Percentiles rank a stretch among this genome's conserved stretches.
phyloP scores from a whole-genome alignment of 495 filamentous ascomycete genomes.

The Massariosphaeria phaeospora region DNA sequence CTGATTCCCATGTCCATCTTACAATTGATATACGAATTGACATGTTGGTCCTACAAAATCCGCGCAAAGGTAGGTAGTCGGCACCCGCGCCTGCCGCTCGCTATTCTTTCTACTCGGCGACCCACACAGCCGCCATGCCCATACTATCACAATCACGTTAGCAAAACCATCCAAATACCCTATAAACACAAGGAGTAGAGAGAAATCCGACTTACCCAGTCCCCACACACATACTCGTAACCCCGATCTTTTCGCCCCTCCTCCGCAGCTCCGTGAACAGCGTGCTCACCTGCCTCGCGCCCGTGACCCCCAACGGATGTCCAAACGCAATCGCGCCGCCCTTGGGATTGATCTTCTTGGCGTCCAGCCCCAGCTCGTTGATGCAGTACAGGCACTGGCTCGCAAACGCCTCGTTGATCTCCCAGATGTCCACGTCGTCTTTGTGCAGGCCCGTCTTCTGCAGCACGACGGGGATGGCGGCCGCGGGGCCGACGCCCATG shows the following conservation, averaged over 20 bases:
- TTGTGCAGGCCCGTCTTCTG: conserved; percentile 78
- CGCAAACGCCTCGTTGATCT: conserved; percentile 99
- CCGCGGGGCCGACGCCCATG: conserved; percentile 95
- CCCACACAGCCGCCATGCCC: conserved; percentile 95
- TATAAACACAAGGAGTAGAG: not conserved
- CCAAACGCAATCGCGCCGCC: conserved; percentile 98
- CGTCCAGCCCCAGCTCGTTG: conserved; percentile 76
- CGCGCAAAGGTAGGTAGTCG: too few relatives aligned
- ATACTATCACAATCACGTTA: conserved; percentile 50
- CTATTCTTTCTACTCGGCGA: conserved; percentile 81
- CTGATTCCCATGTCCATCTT: too few relatives aligned
- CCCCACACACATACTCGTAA: conserved; percentile 95
- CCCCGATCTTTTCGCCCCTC: conserved; percentile 74
- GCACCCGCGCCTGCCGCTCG: too few relatives aligned
- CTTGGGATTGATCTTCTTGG: conserved; percentile 90
- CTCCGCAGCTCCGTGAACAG: conserved; percentile 82
- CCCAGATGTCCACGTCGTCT: conserved; percentile 92
- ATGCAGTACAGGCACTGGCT: conserved; percentile 91
- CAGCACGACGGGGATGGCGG: conserved; percentile 88
- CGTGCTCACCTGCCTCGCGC: conserved; percentile 88
- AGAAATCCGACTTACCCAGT: conserved; percentile 56
- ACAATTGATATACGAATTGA: too few relatives aligned
- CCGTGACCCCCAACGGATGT: conserved; percentile 92
- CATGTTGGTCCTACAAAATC: too few relatives aligned
- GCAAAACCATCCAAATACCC: not conserved